Conservation (phyloP, 2,329 filamentous ascomycete genomes). For the Colletotrichum ledebouriae region DNA sequence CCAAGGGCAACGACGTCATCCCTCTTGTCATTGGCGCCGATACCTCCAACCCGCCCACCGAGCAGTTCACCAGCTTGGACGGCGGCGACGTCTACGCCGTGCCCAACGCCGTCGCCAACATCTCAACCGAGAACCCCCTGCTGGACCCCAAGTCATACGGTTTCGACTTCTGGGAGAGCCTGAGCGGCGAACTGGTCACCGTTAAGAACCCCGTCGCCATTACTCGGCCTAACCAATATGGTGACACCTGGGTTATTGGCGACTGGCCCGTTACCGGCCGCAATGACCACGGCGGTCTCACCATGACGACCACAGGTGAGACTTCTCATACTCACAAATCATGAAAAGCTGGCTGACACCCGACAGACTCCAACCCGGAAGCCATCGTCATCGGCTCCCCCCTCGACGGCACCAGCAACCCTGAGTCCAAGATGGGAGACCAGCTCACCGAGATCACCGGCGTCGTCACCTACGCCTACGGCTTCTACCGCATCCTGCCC, state of each 20-base stretch:
- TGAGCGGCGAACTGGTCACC: conserved; percentile 76
- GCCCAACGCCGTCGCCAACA: conserved; percentile 71
- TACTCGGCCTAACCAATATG: conserved; percentile 72
- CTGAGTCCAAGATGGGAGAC: conserved; percentile 75
- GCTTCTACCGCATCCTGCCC: conserved; percentile 78
- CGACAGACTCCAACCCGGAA: conserved; percentile 76
- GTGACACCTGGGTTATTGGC: conserved; percentile 78
- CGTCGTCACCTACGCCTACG: conserved; percentile 74
- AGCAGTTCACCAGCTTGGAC: conserved; percentile 73
- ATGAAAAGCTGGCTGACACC: conserved; percentile 5
- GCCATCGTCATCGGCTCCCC: conserved; percentile 74
- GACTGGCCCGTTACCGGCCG: conserved; percentile 73
- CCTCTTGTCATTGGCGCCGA: conserved; percentile 73
- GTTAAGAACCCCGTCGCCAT: conserved; percentile 69
- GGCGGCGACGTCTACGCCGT: conserved; percentile 74
- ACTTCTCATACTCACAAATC: too few species aligned
- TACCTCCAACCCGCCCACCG: conserved; percentile 69
- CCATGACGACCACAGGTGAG: conserved; percentile 68
- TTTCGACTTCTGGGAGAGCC: conserved; percentile 80
- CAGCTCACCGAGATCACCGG: conserved; percentile 75
- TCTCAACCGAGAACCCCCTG: conserved; percentile 71
- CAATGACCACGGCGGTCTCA: conserved; percentile 75
- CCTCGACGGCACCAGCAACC: conserved; percentile 74
- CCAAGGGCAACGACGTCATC: conserved; percentile 65
- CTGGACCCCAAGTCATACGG: conserved; percentile 73